phyloP scores from a whole-genome alignment of 2,329 filamentous ascomycete genomes.

The Microdochium bolleyi region DNA sequence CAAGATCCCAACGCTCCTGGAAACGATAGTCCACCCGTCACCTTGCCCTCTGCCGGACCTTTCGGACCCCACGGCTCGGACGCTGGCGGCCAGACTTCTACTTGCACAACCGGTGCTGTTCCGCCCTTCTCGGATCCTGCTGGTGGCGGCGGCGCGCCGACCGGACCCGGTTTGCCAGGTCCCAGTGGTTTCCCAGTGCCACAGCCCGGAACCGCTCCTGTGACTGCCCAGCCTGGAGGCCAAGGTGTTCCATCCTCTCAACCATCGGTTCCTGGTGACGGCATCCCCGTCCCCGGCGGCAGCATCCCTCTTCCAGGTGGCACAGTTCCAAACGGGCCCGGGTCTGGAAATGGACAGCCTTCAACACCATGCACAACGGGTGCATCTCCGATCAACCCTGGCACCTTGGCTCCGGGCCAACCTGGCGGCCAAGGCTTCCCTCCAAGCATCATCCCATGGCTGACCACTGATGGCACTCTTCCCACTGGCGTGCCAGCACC shows the following conservation, averaged over 20 bases:
- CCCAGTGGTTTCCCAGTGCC: not conserved
- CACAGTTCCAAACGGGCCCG: not conserved
- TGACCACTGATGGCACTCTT: not conserved
- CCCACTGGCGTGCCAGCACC: not conserved
- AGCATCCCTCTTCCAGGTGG: not conserved
- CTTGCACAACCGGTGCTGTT: not conserved
- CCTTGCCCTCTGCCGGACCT: slow-evolving; percentile 2
- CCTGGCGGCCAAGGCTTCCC: not conserved
- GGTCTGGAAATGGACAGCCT: not conserved
- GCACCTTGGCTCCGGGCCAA: not conserved
- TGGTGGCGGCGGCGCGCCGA: not conserved
- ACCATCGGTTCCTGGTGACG: not conserved
- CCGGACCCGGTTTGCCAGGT: not conserved
- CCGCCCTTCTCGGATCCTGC: not conserved
- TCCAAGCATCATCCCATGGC: not conserved
- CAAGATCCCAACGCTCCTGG: not conserved
- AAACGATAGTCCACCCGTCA: slow-evolving; percentile 5
- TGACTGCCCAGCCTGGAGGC: not conserved
- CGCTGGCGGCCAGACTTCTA: not conserved
- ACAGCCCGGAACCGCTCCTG: not conserved
- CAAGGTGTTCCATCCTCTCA: not conserved
- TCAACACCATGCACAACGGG: not conserved
- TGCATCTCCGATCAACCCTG: not conserved
- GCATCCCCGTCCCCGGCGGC: not conserved
- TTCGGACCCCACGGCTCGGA: not conserved